A percentile compares a stretch with the other conserved stretches of the same genome.
Evolutionary conservation across 768 basidiomycete genomes (phyloP).

Genomic region (Boletus barrowsii): DNA sequence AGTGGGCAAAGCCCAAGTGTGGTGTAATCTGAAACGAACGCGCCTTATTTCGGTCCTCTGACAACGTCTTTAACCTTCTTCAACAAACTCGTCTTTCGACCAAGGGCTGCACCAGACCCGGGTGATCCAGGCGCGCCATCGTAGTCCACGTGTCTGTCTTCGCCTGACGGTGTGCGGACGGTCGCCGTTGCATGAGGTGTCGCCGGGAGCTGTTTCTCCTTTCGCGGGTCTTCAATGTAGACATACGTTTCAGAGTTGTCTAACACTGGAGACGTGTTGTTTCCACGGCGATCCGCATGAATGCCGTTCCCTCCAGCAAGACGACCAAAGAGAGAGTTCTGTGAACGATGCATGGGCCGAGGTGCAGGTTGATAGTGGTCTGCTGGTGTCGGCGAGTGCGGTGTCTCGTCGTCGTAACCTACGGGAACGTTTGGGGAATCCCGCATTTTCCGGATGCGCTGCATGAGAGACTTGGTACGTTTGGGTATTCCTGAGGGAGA

Average conservation of each 20-base stretch:
- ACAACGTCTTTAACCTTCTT: conserved; percentile 77
- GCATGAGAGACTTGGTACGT: conserved; percentile 81
- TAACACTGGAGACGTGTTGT: conserved; percentile 33
- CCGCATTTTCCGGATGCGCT: conserved; percentile 85
- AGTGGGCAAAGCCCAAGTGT: conserved; percentile 4
- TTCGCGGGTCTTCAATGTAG: conserved; percentile 51
- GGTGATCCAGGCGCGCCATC: conserved; percentile 40
- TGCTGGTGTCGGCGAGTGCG: conserved; percentile 43
- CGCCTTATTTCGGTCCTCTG: conserved; percentile 46
- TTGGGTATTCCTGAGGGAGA: conserved; percentile 52
- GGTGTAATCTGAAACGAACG: conserved; percentile 3
- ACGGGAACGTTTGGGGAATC: conserved; percentile 82
- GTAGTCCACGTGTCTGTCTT: conserved; percentile 46
- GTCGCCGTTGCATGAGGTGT: conserved; percentile 34
- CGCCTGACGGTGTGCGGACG: conserved; percentile 26
- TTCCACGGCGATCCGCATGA: conserved; percentile 31
- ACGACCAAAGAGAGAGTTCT: conserved; percentile 78
- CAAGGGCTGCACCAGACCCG: conserved; percentile 44
- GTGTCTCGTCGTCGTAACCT: conserved; percentile 40
- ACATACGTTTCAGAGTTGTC: conserved; percentile 56
- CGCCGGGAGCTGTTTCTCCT: conserved; percentile 54
- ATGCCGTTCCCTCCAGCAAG: conserved; percentile 43
- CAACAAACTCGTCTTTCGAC: conserved; percentile 74
- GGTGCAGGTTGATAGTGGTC: conserved; percentile 22
- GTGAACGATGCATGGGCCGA: conserved; percentile 68